Base-by-base conservation (phyloP, 208 protist genomes). In the Trypanosoma vivax region DNA sequence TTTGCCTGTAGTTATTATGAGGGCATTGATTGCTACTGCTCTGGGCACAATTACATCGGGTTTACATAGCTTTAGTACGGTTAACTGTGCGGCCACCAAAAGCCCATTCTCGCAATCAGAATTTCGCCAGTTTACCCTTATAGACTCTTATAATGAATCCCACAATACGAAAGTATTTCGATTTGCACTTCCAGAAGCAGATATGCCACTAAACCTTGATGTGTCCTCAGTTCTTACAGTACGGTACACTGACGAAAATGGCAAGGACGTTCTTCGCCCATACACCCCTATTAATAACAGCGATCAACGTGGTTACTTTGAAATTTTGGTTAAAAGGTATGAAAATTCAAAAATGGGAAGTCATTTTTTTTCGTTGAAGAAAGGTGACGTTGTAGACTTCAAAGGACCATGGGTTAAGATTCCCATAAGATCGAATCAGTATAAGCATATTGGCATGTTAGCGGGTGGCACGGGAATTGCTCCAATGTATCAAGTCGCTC, bases 381-480 rank as follows among this genome's bases (percentile, higher is more conserved):
- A 94, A 33, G 91, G 91, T 28, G 90, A 97, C 40, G 81, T 64
- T 41, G 78, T 96, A 25, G 88, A 95, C 29, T 78, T 96, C 25
- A 90, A 92, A 28, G 95, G 95, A 6, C 93, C 93, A 19, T 88
- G 78, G 61, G 68, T 91, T 35, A 93, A 95, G 61, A 53, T 96
- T 37, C 80, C 85, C 7, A 92, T 96, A 54, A 77, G 78, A 52
- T 37, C 81, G 23, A 92, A 87, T 53, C 83, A 90, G 67, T 96
- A 90, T 62, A 92, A 94, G 48, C 57, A 72, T 6, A 90, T 97
- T 63, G 92, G 89, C 18, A 96, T 96, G 87, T 82, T 97, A 34
- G 89, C 90, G 13, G 90, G 88, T 29, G 94, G 90, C 31, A 96
- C 92, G 5, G 94, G 94, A 31, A 97, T 97, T 65, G 79, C 90